Base-by-base conservation (phyloP, 2,329 filamentous ascomycete genomes). In the Parascedosporium putredinis region DNA sequence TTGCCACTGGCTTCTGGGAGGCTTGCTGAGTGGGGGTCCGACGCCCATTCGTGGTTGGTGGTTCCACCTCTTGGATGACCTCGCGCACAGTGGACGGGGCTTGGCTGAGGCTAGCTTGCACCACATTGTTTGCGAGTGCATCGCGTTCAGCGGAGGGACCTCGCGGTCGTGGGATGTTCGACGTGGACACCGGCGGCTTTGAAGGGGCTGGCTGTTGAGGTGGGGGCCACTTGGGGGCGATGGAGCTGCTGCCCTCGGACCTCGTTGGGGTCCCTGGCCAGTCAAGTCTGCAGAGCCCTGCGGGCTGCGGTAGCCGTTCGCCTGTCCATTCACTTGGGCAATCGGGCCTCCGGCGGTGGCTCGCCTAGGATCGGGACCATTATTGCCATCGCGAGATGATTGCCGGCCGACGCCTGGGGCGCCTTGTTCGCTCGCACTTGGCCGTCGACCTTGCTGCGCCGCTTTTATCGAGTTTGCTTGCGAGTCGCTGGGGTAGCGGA, bases 401-500 rank as follows among this genome's bases (percentile, higher is more conserved):
- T 64, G 65, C 12, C 73, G 67, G 20, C 56, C 55, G 10, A 60
- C 50, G 36, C 57, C 63, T 27, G 56, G 56, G 2, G 54, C 54
- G 42, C 56, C 62, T 27, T 56, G 56, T 43, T 68, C 67, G 23
- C 67, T 64, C n/a, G 59, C 59, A 51, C 72, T 74, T 4, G 72
- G 71, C 38, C 72, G 66, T 46, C 69, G 63, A 25, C 59, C 57
- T 49, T 72, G 69, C 8, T 64, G 60, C 18, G 61, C n/a, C n/a
- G n/a, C 54, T 52, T 67, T 69, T 53, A 70, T 70, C 5, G 63
- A 60, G 31, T 57, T 53, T 20, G 65, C 64, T 54, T 72, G 74
- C 4, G 73, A 67, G 59, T 96, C 90, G 57, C 87, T 91, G 1
- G 93, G 93, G 65, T 98, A 98, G 55, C 93, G 81, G 57, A 98